Base-by-base conservation (phyloP, 768 basidiomycete genomes). In the Boletus sp. region DNA sequence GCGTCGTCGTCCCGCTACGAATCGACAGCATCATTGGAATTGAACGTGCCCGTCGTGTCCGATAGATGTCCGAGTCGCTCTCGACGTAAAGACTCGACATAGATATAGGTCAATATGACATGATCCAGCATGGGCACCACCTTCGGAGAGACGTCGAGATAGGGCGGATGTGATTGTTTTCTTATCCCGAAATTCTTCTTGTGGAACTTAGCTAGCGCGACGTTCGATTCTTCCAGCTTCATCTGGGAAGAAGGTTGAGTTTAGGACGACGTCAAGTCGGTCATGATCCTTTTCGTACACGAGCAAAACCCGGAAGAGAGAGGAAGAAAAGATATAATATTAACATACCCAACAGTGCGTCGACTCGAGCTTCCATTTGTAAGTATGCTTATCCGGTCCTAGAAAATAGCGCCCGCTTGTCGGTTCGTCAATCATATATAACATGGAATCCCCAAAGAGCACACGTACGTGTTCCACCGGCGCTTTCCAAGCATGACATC, bases 301-400 rank as follows among this genome's bases (percentile, higher is more conserved):
- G 11, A 37, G 32, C 12, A 12, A 45, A 17, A 42, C 11, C 17
- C 9, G 18, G 10, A 29, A 14, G 9, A 36, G 17, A 17, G 8
- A 17, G 10, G 4, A 24, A 30, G 47, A 1, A 28, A 9, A 50
- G 51, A 37, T 14, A 57, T 48, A 46, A 60, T 55, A 30, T 64
- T 8, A 30, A 48, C 47, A 15, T 48, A 66, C 65, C 66, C 65
- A 66, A 29, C 69, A 68, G 12, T 70, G 64, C 5, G 61, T 63
- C 5, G 57, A 50, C n/a, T 65, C 63, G 4, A 76, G 57, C 12
- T 63, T 64, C 75, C 74, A 77, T n/a, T 70, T 69, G 52, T 75
- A 75, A 53, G 64, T 57, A 35, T 54, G 61, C 6, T 71, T 71
- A 39, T 75, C 73, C 0, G 66, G 72, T 5, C 71, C 75, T 36